Base-by-base conservation (phyloP, 2,329 filamentous ascomycete genomes). In the Ascochyta koolunga region DNA sequence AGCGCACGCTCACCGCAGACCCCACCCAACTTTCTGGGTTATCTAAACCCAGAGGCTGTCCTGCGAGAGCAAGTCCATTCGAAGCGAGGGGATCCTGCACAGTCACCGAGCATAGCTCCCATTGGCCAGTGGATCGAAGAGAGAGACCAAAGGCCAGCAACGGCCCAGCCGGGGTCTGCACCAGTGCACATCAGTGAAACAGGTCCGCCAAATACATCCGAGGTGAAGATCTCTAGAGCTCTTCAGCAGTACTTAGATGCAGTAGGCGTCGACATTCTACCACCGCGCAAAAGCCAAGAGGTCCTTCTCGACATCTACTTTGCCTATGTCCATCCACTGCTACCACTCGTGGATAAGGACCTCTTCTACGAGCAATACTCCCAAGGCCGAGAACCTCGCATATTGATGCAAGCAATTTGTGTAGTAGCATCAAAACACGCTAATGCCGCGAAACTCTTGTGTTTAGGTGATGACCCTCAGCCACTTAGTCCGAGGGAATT, bases 381-480 rank as follows among this genome's bases (percentile, higher is more conserved):
- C 9, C 67, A 71, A 16, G 72, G 72, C 2, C 61, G 60, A 40
- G 72, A 73, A 32, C 71, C 77, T 4, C 72, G 74, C 15, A 69
- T 78, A 31, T 51, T 80, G 16, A 66, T 76, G 50, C 76, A 80
- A 58, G 77, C 78, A 4, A 76, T 81, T 5, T 82, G 79, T 56
- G 70, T 81, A 9, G 76, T 80, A 16, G 78, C 79, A 15, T 79
- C 78, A 0, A 80, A 80, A 54, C 79, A 81, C 56, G 67, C 76
- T 3, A 65, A 73, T 32, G 79, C 78, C n/a, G 68, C 67, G 19
- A 65, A 71, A 8, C 67, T 77, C 51, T 68, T 80, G 13, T 69
- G 65, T 33, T 66, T 79, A n/a, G 69, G 66, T 1, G 71, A 75
- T 36, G 68, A 70, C 5, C 57, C 69, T 5, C 65, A 66, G 4